Evolutionary conservation across 1,139 yeast species (phyloP).

Genomic region (Kluyveromyces sp.): DNA sequence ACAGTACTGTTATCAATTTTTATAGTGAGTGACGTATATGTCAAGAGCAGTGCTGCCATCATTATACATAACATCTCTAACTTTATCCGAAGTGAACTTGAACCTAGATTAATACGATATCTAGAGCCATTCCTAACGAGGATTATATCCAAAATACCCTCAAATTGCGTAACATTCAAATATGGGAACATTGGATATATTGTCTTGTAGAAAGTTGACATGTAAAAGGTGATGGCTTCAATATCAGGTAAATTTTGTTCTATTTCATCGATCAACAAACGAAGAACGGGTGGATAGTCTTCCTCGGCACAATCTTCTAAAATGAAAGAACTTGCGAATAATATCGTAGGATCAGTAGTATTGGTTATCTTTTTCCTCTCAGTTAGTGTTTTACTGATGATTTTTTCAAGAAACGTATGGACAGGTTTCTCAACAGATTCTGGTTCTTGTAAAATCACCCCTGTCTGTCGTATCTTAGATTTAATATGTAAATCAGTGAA

Average conservation of each 20-base stretch:
- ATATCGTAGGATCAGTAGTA: background rate
- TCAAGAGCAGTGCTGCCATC: background rate
- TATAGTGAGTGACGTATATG: background rate
- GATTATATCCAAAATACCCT: background rate
- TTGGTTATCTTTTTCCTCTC: background rate
- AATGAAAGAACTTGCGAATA: background rate
- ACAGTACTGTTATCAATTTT: background rate
- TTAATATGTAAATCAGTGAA: background rate
- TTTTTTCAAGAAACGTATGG: conserved; percentile 1
- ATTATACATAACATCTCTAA: conserved; percentile 5
- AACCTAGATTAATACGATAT: background rate
- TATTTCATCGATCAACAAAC: background rate
- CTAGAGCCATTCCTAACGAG: background rate
- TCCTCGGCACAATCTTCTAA: conserved; percentile 1
- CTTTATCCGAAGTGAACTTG: background rate
- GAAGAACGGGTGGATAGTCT: conserved; percentile 1
- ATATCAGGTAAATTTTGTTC: conserved; percentile 1
- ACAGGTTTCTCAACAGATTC: background rate
- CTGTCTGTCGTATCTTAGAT: background rate
- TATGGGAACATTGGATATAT: conserved; percentile 6
- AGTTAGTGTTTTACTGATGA: background rate
- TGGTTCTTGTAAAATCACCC: background rate
- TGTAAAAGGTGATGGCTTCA: background rate
- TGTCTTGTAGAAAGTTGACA: conserved; percentile 2
- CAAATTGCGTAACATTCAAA: conserved; percentile 4